phyloP scores from a whole-genome alignment of 1,139 yeast genomes.

The Taphrina deformans region DNA sequence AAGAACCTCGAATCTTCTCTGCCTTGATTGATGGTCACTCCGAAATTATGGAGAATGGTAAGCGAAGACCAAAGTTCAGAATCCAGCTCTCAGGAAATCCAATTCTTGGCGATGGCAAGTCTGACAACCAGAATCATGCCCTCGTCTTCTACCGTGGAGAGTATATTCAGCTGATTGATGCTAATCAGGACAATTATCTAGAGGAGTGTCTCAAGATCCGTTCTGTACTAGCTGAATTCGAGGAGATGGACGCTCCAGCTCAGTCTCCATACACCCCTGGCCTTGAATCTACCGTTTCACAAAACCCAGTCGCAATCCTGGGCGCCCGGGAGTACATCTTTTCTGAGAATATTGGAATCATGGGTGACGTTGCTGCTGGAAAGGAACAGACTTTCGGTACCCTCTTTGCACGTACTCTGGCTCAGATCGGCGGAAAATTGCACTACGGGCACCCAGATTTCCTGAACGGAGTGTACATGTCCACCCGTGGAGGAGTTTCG shows the following conservation, averaged over 20 bases:
- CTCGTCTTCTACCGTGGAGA: slow-evolving; percentile 98
- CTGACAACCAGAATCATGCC: slow-evolving; percentile 98
- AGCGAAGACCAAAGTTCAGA: slow-evolving; percentile 98
- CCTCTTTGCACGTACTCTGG: slow-evolving; percentile 91
- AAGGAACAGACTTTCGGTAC: slow-evolving; percentile 99
- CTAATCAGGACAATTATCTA: slow-evolving; percentile 95
- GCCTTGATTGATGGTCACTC: slow-evolving; percentile 98
- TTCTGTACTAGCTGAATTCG: slow-evolving; percentile 95
- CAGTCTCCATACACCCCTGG: slow-evolving; percentile 52
- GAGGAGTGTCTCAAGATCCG: slow-evolving; percentile 98
- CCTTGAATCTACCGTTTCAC: slow-evolving; percentile 46
- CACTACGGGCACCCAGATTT: slow-evolving; percentile 99
- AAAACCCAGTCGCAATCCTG: slow-evolving; percentile 89
- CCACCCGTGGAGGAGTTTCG: slow-evolving; percentile 98
- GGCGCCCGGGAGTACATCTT: slow-evolving; percentile 99
- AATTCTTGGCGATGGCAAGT: slow-evolving; percentile 98
- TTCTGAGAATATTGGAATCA: slow-evolving; percentile 97
- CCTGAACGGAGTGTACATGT: slow-evolving; percentile 89
- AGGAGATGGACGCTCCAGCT: slow-evolving; percentile 78
- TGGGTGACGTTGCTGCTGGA: slow-evolving; percentile 99
- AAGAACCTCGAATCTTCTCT: slow-evolving; percentile 95
- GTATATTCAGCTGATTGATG: slow-evolving; percentile 95
- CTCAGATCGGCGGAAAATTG: slow-evolving; percentile 97
- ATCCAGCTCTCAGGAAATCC: slow-evolving; percentile 98
- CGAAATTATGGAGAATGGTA: slow-evolving; percentile 94